Evolutionary conservation across 768 basidiomycete genomes (phyloP).

Genomic region (Tricholoma furcatifolium): DNA sequence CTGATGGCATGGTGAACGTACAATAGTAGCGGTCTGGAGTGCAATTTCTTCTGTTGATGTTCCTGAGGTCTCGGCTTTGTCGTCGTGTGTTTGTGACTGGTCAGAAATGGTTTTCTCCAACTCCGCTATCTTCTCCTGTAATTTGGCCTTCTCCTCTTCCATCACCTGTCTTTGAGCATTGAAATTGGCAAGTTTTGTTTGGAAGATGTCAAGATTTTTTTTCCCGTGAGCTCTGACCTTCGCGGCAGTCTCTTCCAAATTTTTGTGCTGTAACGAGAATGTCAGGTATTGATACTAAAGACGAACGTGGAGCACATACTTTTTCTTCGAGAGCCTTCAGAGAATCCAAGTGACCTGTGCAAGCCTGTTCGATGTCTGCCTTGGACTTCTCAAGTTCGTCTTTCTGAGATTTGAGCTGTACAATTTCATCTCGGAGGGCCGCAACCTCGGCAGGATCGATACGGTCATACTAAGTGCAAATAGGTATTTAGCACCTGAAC

Average conservation of each 20-base stretch:
- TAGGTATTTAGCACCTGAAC: neutral
- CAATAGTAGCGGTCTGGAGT: constrained; percentile 36
- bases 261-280: constrained; percentile 32
- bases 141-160: constrained; percentile 34
- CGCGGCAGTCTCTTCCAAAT: constrained; percentile 42
- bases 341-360: constrained; percentile 29
- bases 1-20: constrained; percentile 21
- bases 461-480: constrained; percentile 66
- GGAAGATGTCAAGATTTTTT: constrained; percentile 30
- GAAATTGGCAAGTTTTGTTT: constrained; percentile 30
- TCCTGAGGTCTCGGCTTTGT: constrained; percentile 15
- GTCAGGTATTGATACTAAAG: neutral
- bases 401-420: constrained; percentile 44
- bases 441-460: constrained; percentile 86
- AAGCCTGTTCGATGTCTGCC: constrained; percentile 16
- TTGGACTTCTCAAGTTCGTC: constrained; percentile 29
- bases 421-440: constrained; percentile 71
- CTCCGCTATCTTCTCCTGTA: constrained; percentile 36
- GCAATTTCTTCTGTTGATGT: constrained; percentile 22
- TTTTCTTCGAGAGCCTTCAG: constrained; percentile 25
- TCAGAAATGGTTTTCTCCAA: constrained; percentile 35
- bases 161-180: constrained; percentile 35
- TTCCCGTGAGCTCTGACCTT: constrained; percentile 30
- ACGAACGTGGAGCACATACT: constrained; percentile 22
- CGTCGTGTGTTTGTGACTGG: constrained; percentile 27